Conservation (phyloP, 371 early-diverging fungal species). For the Mortierella sp. region DNA sequence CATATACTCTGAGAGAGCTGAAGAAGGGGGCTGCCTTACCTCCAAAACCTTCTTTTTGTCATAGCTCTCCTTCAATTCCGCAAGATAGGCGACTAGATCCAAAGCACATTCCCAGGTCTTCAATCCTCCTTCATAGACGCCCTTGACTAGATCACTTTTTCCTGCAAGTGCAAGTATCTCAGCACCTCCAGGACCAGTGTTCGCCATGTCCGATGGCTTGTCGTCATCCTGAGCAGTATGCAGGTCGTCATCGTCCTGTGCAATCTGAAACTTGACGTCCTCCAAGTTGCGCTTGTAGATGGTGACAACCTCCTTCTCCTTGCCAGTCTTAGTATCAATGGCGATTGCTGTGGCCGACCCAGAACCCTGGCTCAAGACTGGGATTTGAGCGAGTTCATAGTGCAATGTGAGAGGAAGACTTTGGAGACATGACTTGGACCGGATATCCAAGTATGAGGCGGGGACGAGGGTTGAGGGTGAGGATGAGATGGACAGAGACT, state of each 20-base stretch:
- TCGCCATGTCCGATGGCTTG: constrained; percentile 22
- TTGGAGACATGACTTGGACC: constrained; percentile 21
- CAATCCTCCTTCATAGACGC: constrained; percentile 94
- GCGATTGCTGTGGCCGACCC: constrained; percentile 30
- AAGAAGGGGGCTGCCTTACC: constrained; percentile 53
- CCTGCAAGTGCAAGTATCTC: constrained; percentile 67
- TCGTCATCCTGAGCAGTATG: constrained; percentile 53
- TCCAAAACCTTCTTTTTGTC: constrained; percentile 70
- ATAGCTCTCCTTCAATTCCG: constrained; percentile 57
- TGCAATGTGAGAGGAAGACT: constrained; percentile 35
- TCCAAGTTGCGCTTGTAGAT: constrained; percentile 77
- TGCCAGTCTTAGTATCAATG: constrained; percentile 25
- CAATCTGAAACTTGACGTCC: constrained; percentile 87
- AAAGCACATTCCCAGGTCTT: constrained; percentile 97
- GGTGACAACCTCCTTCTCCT: constrained; percentile 38
- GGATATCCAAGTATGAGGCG: constrained; percentile 32
- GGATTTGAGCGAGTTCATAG: constrained; percentile 47
- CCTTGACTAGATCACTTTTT: constrained; percentile 81
- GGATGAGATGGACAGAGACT: constrained; percentile 53
- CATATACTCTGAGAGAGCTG: too few species aligned
- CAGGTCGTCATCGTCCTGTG: constrained; percentile 74
- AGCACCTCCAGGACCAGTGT: constrained; percentile 50
- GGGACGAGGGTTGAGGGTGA: constrained; percentile 20
- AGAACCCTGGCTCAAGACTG: constrained; percentile 23
- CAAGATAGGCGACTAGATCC: constrained; percentile 81